Conservation (phyloP, 371 early-diverging fungal species). For the Saksenaea vasiformis region DNA sequence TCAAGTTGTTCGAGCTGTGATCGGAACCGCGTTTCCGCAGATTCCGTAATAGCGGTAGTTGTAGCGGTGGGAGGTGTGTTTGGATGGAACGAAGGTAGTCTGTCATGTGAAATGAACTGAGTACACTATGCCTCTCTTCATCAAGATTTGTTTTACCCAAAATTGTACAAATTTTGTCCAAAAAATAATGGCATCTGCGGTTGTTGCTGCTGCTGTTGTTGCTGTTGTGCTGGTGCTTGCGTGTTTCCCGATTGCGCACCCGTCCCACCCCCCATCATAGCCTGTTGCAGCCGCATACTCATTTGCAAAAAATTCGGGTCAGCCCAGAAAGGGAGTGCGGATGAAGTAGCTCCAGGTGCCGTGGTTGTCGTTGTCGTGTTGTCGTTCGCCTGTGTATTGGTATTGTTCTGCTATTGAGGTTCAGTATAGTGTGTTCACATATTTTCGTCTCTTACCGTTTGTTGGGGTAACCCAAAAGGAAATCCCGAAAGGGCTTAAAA, state of each 20-base stretch:
- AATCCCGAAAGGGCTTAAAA: conserved; percentile 16
- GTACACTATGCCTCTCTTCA: neutral
- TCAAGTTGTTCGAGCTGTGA: conserved; percentile 72
- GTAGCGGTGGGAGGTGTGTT: neutral
- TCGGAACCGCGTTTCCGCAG: conserved; percentile 68
- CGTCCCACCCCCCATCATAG: conserved; percentile 27
- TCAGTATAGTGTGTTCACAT: neutral
- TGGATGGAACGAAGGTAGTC: conserved; percentile 1
- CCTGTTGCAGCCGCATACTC: conserved; percentile 42
- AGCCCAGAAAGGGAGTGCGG: conserved; percentile 44
- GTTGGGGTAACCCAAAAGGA: conserved; percentile 43
- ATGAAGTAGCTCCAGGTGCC: conserved; percentile 6
- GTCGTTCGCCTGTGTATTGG: neutral
- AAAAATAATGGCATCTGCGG: neutral
- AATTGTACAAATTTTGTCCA: conserved; percentile 7
- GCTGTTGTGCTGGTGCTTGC: neutral
- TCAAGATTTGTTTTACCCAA: conserved; percentile 13
- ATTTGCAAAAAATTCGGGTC: conserved; percentile 50
- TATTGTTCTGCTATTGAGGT: conserved; percentile 2
- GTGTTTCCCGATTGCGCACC: conserved; percentile 17
- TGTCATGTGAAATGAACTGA: neutral
- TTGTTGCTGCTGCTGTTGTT: conserved; percentile 3
- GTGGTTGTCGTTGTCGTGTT: conserved; percentile 8
- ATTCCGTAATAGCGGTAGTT: conserved; percentile 26
- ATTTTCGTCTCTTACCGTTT: conserved; percentile 10